Base-by-base conservation (phyloP, 768 basidiomycete genomes). In the Epithele typhae region DNA sequence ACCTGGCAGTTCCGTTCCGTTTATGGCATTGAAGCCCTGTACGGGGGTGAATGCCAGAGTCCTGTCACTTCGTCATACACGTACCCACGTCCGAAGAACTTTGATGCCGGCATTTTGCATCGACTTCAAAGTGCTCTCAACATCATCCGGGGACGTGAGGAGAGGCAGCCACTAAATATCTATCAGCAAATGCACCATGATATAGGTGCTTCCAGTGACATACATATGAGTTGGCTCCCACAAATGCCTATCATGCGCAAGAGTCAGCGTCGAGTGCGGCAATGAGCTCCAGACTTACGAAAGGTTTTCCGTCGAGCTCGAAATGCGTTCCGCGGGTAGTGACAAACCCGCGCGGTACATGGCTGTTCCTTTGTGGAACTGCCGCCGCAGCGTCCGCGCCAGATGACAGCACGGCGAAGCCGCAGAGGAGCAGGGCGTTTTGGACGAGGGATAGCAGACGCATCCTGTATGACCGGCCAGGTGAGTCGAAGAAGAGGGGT, bases 151-250 rank as follows among this genome's bases (percentile, higher is more conserved):
- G 19, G 65, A 67, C 3, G 70, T 70, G n/a, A 79, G 61, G 3
- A 79, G 68, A 3, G 76, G 76, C n/a, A 79, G 62, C 78, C 78
- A 79, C 77, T 78, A 21, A 9, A 45, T 25, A 25, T 36, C 37
- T 19, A 23, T 36, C 2, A 41, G 32, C 4, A 12, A 2, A 3
- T 15, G 17, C 5, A 38, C 1, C 3, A 7, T 12, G 19, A 7
- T 39, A 15, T 5, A n/a, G 19, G 10, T 22, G 7, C 33, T 15
- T 9, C 9, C 30, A 25, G 23, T 39, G 19, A 59, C 71, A 30
- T 55, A 74, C 77, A 45, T 76, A 79, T 14, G 76, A 75, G 48
- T 80, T 78, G 3, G 77, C 71, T 8, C 76, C 78, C 25, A 79
- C 75, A 53, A 77, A 79, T 6, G 65, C 64, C 70, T 72, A 37